phyloP scores from a whole-genome alignment of 345 rosid genomes.

The Dipteronia dyeriana region DNA sequence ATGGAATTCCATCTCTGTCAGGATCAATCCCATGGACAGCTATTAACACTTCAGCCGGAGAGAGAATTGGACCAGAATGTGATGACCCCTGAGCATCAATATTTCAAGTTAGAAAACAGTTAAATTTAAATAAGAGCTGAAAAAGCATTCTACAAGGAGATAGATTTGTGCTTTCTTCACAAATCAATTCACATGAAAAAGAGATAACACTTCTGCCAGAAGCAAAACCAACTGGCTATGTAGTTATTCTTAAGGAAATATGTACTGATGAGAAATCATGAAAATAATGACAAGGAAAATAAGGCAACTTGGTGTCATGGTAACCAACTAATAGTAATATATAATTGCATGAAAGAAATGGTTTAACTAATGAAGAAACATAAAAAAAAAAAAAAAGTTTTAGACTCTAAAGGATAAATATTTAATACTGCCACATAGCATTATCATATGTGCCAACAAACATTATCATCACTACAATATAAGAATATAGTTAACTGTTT shows the following conservation, averaged over 20 bases:
- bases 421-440: background rate
- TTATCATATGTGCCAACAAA: background rate
- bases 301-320: background rate
- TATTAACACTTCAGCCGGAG: slow-evolving; percentile 83
- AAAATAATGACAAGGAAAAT: background rate
- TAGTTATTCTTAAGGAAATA: background rate
- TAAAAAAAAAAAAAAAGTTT: background rate
- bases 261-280: background rate
- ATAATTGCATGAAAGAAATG: background rate
- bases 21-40: slow-evolving; percentile 96
- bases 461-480: background rate
- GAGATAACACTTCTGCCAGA: background rate
- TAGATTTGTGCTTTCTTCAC: background rate
- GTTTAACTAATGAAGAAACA: background rate
- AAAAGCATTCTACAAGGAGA: background rate
- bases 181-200: background rate
- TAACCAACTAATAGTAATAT: background rate
- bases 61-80: slow-evolving; percentile 60
- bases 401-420: background rate
- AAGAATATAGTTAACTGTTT: background rate
- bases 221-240: background rate
- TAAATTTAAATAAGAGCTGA: slow-evolving; percentile 11
- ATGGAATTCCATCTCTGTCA: slow-evolving; percentile 81
- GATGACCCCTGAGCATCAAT: slow-evolving; percentile 64
- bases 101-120: slow-evolving; percentile 18